These are phyloP conservation scores for Aspergillus unguis DNA, from an alignment of 2,329 filamentous ascomycete species.

Conservation along the genomic window DNA sequence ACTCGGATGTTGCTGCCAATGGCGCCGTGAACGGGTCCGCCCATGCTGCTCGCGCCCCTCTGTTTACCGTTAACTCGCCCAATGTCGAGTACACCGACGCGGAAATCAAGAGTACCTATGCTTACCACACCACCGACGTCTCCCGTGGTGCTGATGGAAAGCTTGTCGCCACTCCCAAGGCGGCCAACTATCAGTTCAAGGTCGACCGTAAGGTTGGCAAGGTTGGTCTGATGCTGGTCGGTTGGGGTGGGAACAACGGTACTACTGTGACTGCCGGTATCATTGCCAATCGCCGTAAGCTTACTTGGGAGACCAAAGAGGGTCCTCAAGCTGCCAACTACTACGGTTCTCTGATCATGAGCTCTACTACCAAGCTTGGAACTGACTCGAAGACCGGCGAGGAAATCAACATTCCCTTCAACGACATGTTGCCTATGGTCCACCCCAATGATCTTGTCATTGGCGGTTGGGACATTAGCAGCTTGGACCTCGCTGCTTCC, in stretches of 20 bases:
- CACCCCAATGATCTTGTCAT: slow-evolving; percentile 94
- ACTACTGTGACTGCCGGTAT: slow-evolving; percentile 96
- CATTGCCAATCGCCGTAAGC: slow-evolving; percentile 82
- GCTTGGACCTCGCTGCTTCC: slow-evolving; percentile 79
- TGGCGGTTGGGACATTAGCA: slow-evolving; percentile 96
- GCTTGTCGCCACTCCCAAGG: slow-evolving; percentile 78
- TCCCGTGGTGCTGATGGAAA: slow-evolving; percentile 68
- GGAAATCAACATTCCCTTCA: slow-evolving; percentile 96
- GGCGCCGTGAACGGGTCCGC: slow-evolving; percentile 54
- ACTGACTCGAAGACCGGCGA: slow-evolving; percentile 76
- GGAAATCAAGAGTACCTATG: slow-evolving; percentile 90
- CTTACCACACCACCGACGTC: slow-evolving; percentile 90
- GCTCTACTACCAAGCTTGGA: slow-evolving; percentile 94
- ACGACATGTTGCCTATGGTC: slow-evolving; percentile 90
- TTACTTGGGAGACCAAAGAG: slow-evolving; percentile 92
- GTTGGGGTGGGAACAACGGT: slow-evolving; percentile 97
- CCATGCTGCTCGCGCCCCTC: slow-evolving; percentile 45
- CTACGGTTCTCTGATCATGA: slow-evolving; percentile 97
- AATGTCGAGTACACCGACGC: slow-evolving; percentile 87
- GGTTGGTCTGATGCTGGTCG: slow-evolving; percentile 95
- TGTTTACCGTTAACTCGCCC: slow-evolving; percentile 86
- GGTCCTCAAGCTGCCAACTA: slow-evolving; percentile 85
- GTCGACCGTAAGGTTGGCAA: slow-evolving; percentile 90
- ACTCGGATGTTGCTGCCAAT: slow-evolving; percentile 52
- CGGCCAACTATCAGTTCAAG: slow-evolving; percentile 96